Base-by-base conservation (phyloP, 1,284 basidiomycete species). In the Boletus smithii region DNA sequence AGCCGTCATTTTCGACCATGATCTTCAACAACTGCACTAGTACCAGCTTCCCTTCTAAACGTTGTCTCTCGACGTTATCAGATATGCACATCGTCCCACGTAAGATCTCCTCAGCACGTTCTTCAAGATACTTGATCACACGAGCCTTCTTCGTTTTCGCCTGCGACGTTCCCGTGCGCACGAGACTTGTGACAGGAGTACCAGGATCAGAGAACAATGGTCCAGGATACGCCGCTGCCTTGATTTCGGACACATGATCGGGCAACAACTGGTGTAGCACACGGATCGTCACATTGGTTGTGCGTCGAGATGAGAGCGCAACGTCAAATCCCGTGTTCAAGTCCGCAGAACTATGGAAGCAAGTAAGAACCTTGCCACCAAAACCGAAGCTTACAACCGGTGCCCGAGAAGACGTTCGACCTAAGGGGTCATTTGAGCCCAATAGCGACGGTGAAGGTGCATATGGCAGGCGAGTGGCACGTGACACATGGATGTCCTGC, bases 351-450 rank as follows among this genome's bases (percentile, higher is more conserved):
- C 80, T 81, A 48, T 94, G 91, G 73, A 95, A 95, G 62, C 88
- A 92, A 7, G 88, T 86, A 10, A 95, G 76, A 42, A 95, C 60
- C 59, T 85, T 86, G 11, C 93, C 94, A 23, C 91, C 91, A 61
- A 94, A 93, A 1, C 94, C 94, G 59, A 97, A 95, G 51, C 80
- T 85, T 45, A 94, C 74, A 16, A 95, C 74, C 0, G 93, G 94
- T 2, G 86, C 80, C 35, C 83, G 79, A 42, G 80, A 76, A 6
- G 83, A 76, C 24, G 84, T 83, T 48, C 93, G 77, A 32, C 86
- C 83, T 1, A 94, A 73, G 8, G 88, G 87, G 65, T 95, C 91
- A 59, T 94, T 92, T 23, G 83, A 77, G 6, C 88, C 90, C 37
- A 89, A 61, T 27, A 92, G 72, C 0, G 86, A 85, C 0, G 88